Evolutionary conservation across 176 grass and related monocot species (phyloP).

Genomic region (Olyra latifolia): DNA sequence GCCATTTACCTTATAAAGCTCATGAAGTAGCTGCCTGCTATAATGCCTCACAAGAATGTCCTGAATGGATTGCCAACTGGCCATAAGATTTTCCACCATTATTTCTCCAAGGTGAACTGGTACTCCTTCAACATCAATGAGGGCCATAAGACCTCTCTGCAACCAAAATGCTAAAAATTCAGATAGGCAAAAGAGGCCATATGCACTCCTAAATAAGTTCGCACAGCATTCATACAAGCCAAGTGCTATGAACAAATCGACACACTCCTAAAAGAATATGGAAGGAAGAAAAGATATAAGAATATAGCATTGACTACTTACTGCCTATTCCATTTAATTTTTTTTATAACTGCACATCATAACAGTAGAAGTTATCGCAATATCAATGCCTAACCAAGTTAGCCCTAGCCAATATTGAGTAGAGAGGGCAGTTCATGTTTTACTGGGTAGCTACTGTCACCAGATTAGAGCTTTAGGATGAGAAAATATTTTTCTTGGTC

Average conservation of each 20-base stretch:
- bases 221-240: not conserved
- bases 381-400: not conserved
- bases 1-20: slow-evolving; percentile 88
- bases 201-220: not conserved
- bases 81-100: slow-evolving; percentile 86
- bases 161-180: slow-evolving; percentile 38
- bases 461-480: not conserved
- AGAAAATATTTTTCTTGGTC: not conserved
- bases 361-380: not conserved
- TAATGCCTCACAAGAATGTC: slow-evolving; percentile 90
- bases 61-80: slow-evolving; percentile 91
- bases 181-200: slow-evolving; percentile 17
- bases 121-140: slow-evolving; percentile 97
- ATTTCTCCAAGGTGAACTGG: slow-evolving; percentile 84
- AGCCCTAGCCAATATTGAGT: not conserved
- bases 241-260: slow-evolving; percentile 17
- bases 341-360: not conserved
- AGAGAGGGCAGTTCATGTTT: not conserved
- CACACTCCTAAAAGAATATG: not conserved
- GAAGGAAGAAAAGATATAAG: not conserved
- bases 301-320: not conserved
- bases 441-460: not conserved
- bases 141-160: slow-evolving; percentile 97
- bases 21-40: slow-evolving; percentile 90
- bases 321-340: not conserved